These are phyloP conservation scores for Globisporangium okanoganense DNA, from an alignment of 352 stramenopile genomes.

Conservation along the genomic window DNA sequence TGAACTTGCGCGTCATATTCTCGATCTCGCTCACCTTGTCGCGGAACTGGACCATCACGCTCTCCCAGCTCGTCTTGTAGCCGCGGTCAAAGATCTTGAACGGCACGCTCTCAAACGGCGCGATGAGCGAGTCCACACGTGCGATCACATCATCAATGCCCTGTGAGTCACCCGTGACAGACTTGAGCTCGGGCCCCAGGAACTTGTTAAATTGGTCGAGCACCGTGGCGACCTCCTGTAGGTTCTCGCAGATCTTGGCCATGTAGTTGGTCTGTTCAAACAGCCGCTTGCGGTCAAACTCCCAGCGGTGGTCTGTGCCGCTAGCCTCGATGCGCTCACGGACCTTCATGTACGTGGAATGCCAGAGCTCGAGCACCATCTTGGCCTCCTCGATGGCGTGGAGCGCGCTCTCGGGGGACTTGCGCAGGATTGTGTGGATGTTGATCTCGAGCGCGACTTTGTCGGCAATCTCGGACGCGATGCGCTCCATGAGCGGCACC, in stretches of 20 bases:
- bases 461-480: constrained; percentile 91
- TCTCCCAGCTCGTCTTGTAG: constrained; percentile 94
- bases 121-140: constrained; percentile 80
- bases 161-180: constrained; percentile 92
- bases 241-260: constrained; percentile 93
- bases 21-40: constrained; percentile 94
- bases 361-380: constrained; percentile 92
- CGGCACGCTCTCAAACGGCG: constrained; percentile 86
- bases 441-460: constrained; percentile 92
- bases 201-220: constrained; percentile 97
- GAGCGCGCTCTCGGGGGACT: constrained; percentile 68
- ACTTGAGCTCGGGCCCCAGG: constrained; percentile 93
- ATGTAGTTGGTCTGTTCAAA: constrained; percentile 98
- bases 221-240: constrained; percentile 91
- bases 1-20: constrained; percentile 93
- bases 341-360: constrained; percentile 94
- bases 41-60: constrained; percentile 93
- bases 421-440: constrained; percentile 87
- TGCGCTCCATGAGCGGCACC: constrained; percentile 95
- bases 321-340: constrained; percentile 93
- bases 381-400: constrained; percentile 88
- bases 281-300: constrained; percentile 93
- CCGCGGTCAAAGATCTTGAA: constrained; percentile 93
- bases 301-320: constrained; percentile 93
- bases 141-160: constrained; percentile 94